These are phyloP conservation scores for Xylaria sp. DNA, from an alignment of 2,329 filamentous ascomycete genomes.

Conservation along the genomic window DNA sequence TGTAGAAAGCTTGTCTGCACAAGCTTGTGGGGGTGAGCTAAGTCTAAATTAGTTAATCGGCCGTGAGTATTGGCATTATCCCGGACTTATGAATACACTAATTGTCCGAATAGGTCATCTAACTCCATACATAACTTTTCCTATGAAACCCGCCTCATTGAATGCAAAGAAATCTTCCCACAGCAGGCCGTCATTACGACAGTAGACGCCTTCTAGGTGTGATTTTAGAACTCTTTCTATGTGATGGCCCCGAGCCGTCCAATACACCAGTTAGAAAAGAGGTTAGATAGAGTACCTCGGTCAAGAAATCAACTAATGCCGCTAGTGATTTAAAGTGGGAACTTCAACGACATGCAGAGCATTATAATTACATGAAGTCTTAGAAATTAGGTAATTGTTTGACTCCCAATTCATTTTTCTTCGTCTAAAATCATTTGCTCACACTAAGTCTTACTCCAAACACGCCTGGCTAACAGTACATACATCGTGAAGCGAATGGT, in stretches of 20 bases:
- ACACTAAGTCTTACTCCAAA: neutral
- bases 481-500: neutral
- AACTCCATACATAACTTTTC: neutral
- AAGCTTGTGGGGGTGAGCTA: conserved; percentile 5
- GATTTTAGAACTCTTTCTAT: too few relatives aligned
- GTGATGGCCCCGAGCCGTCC: too few relatives aligned
- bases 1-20: conserved; percentile 5
- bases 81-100: conserved; percentile 14
- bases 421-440: neutral
- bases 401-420: neutral
- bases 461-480: neutral
- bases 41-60: neutral
- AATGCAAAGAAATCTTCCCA: neutral
- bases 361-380: neutral
- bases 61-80: neutral
- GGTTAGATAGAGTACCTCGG: neutral
- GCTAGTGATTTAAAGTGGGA: too few relatives aligned
- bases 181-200: neutral
- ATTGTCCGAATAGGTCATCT: conserved; percentile 4
- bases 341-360: too few relatives aligned
- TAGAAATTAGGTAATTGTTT: neutral
- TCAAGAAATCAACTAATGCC: too few relatives aligned
- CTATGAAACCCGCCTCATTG: neutral
- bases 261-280: neutral
- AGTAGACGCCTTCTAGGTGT: neutral